These are phyloP conservation scores for Insectozyma bohioensis DNA, from an alignment of 1,139 yeast species.

Conservation along the genomic window DNA sequence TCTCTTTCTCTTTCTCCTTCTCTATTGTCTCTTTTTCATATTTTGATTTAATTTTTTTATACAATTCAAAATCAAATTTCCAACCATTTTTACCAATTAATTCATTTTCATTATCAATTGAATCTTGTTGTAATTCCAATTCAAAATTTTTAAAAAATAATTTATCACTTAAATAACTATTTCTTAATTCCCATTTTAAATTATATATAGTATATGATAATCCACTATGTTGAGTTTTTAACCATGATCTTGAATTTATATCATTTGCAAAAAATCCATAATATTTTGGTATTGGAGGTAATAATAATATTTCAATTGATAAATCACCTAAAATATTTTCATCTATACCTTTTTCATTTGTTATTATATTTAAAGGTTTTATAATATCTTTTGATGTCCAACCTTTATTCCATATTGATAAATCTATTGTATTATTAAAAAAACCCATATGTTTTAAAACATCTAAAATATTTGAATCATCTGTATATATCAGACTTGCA, in stretches of 20 bases:
- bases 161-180: slow-evolving; percentile 31
- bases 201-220: slow-evolving; percentile 59
- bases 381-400: slow-evolving; percentile 31
- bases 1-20: no score
- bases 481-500: slow-evolving; percentile 73
- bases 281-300: slow-evolving; percentile 68
- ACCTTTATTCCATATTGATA: slow-evolving; percentile 32
- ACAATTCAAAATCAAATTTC: slow-evolving; percentile 31
- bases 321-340: slow-evolving; percentile 49
- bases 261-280: slow-evolving; percentile 66
- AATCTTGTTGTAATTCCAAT: slow-evolving; percentile 27
- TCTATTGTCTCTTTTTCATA: slow-evolving; percentile 10
- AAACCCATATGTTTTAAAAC: slow-evolving; percentile 76
- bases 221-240: slow-evolving; percentile 58
- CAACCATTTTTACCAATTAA: slow-evolving; percentile 27
- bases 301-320: slow-evolving; percentile 64
- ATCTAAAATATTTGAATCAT: slow-evolving; percentile 82
- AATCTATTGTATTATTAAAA: slow-evolving; percentile 32
- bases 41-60: slow-evolving; percentile 27
- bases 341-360: slow-evolving; percentile 18
- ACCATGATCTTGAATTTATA: slow-evolving; percentile 74
- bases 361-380: slow-evolving; percentile 17
- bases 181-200: slow-evolving; percentile 49
- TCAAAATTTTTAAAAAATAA: slow-evolving; percentile 30
- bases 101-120: slow-evolving; percentile 18